Percentiles rank a stretch among this genome's conserved stretches.
These are phyloP conservation scores for Candida andamanensis DNA, from an alignment of 805 yeast species.

Conservation along the genomic window DNA sequence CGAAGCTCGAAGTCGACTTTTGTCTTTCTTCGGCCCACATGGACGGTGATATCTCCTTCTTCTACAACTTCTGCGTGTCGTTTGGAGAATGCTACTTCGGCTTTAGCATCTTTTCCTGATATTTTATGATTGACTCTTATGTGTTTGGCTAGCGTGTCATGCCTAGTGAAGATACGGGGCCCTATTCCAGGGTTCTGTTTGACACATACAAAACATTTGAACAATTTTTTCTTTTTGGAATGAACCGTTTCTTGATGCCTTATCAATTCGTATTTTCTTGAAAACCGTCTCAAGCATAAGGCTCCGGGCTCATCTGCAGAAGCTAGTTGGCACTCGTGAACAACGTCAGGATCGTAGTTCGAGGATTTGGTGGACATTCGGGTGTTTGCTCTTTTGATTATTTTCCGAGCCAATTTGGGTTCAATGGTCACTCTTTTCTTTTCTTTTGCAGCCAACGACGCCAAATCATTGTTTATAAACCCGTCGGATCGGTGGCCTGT, in stretches of 20 bases:
- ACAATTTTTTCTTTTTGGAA: constrained; percentile 78
- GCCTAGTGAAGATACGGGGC: constrained; percentile 82
- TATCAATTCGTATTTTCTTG: constrained; percentile 79
- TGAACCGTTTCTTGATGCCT: constrained; percentile 97
- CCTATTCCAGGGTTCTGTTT: constrained; percentile 51
- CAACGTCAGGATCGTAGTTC: constrained; percentile 43
- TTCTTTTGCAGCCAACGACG: constrained; percentile 7
- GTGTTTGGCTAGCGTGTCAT: constrained; percentile 93
- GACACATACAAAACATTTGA: constrained; percentile 83
- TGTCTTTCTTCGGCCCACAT: constrained; percentile 41
- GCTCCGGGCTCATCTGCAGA: constrained; percentile 39
- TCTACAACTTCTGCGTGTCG: constrained; percentile 45
- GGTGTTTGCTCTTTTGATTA: constrained; percentile 9
- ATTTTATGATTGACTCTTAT: constrained; percentile 48
- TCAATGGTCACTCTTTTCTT: constrained; percentile 8
- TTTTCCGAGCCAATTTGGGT: constrained; percentile 9
- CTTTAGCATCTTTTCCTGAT: constrained; percentile 43
- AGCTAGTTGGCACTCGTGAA: constrained; percentile 43
- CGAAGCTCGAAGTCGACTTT: constrained; percentile 42
- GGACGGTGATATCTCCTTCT: constrained; percentile 44
- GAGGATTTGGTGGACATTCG: constrained; percentile 25
- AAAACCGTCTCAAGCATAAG: constrained; percentile 38
- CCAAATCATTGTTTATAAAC: constrained; percentile 6
- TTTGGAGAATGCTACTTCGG: constrained; percentile 42
- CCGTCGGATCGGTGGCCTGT: not conserved